Percentiles rank a stretch among this genome's conserved stretches.
These are phyloP conservation scores for Stramenopiles sp. DNA, from an alignment of 352 stramenopile genomes.

Conservation along the genomic window DNA sequence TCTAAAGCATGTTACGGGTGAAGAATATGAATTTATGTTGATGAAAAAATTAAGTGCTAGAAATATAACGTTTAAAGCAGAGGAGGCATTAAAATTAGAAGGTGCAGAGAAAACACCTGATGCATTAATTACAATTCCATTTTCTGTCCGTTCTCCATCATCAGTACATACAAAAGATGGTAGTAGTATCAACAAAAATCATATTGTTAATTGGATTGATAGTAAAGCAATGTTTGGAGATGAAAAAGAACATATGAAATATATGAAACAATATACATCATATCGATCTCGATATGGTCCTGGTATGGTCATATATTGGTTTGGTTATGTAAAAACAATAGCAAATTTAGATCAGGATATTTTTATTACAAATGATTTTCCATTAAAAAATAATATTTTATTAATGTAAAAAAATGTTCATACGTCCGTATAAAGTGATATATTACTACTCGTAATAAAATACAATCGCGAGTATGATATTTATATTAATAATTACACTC, in stretches of 20 bases:
- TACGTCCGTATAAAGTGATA: too few species aligned
- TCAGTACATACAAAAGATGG: too few species aligned
- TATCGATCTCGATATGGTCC: constrained; percentile 35
- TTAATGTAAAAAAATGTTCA: too few species aligned
- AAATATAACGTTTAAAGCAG: constrained; percentile 48
- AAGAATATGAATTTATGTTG: constrained; percentile 61
- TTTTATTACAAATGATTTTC: too few species aligned
- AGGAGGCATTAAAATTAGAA: constrained; percentile 38
- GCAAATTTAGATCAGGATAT: too few species aligned
- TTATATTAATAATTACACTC: too few species aligned
- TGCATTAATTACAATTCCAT: constrained; percentile 44
- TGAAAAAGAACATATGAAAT: constrained; percentile 43
- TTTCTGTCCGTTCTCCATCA: too few species aligned
- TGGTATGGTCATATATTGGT: constrained; percentile 67
- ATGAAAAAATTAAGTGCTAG: constrained; percentile 40
- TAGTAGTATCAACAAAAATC: constrained; percentile 20
- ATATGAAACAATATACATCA: constrained; percentile 24
- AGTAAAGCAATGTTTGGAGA: constrained; percentile 68
- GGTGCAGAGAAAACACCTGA: constrained; percentile 60
- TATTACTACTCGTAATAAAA: too few species aligned
- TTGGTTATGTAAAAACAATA: constrained; percentile 41
- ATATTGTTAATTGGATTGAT: constrained; percentile 64
- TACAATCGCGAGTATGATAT: too few species aligned
- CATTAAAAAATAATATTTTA: too few species aligned
- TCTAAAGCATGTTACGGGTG: constrained; percentile 42